A percentile compares a stretch with the other conserved stretches of the same genome.
These are phyloP conservation scores for Benincasa hispida DNA, from an alignment of 306 rosid species.

Conservation along the genomic window DNA sequence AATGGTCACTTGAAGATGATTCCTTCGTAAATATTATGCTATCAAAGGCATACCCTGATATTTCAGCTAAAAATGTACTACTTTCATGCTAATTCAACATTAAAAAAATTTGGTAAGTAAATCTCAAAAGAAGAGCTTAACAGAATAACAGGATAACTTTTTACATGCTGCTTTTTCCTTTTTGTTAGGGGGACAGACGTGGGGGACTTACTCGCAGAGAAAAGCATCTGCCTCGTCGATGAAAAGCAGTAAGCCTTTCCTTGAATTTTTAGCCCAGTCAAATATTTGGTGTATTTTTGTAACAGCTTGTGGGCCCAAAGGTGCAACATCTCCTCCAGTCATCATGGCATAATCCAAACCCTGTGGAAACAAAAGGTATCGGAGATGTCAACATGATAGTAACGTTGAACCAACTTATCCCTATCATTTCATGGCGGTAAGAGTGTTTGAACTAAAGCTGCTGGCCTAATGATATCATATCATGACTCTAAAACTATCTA, in stretches of 20 bases:
- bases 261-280: constrained; percentile 97
- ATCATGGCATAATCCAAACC: constrained; percentile 99
- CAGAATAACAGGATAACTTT: neutral
- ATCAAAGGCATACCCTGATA: neutral
- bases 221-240: constrained; percentile 99
- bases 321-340: constrained; percentile 99
- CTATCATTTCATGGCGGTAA: neutral
- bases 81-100: neutral
- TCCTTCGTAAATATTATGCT: neutral
- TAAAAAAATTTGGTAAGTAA: neutral
- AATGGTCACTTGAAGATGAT: neutral
- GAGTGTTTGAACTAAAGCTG: neutral
- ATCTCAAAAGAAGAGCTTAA: neutral
- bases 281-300: constrained; percentile 96
- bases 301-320: constrained; percentile 90
- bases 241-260: constrained; percentile 80
- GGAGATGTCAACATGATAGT: neutral
- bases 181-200: neutral
- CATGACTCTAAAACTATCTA: neutral
- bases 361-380: constrained; percentile 21
- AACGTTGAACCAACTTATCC: neutral
- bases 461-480: neutral
- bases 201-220: constrained; percentile 80
- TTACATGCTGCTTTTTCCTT: neutral
- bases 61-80: neutral